Evolutionary conservation across 1,284 basidiomycete genomes (phyloP).

Genomic region (Porogramme epimiltina): DNA sequence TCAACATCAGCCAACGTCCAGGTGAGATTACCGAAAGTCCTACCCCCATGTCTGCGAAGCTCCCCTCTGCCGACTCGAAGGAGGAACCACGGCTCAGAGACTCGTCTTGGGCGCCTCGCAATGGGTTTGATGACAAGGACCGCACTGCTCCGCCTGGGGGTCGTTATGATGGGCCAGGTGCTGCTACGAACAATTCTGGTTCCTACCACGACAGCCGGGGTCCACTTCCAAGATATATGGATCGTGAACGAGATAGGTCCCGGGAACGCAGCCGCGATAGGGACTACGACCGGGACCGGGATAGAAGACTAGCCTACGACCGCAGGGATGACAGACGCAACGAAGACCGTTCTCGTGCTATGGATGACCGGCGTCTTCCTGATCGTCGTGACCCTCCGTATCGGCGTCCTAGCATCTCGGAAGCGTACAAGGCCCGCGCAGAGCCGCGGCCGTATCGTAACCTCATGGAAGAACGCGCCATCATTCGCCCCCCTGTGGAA

Average conservation of each 20-base stretch:
- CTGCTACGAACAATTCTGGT: background rate
- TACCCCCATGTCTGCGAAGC: constrained; percentile 17
- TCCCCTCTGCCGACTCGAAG: constrained; percentile 20
- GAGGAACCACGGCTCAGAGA: constrained; percentile 23
- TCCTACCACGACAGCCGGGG: constrained; percentile 15
- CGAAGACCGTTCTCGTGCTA: constrained; percentile 27
- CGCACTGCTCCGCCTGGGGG: constrained; percentile 13
- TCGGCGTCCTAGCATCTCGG: background rate
- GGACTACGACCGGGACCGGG: constrained; percentile 29
- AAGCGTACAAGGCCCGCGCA: background rate
- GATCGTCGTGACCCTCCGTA: constrained; percentile 20
- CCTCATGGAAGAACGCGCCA: constrained; percentile 29
- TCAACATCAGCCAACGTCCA: constrained; percentile 13
- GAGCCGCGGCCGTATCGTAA: constrained; percentile 21
- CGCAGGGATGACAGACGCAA: constrained; percentile 30
- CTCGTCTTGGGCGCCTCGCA: constrained; percentile 23
- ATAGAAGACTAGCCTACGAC: constrained; percentile 26
- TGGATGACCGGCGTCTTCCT: constrained; percentile 22
- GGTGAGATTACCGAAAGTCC: constrained; percentile 16
- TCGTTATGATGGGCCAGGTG: constrained; percentile 14
- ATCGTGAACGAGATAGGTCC: constrained; percentile 29
- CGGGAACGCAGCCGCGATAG: constrained; percentile 26
- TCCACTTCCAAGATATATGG: constrained; percentile 17
- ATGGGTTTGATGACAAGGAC: constrained; percentile 23
- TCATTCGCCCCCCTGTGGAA: constrained; percentile 20